These are phyloP conservation scores for Licmophora abbreviata DNA, from an alignment of 108 stramenopile species.

Conservation along the genomic window DNA sequence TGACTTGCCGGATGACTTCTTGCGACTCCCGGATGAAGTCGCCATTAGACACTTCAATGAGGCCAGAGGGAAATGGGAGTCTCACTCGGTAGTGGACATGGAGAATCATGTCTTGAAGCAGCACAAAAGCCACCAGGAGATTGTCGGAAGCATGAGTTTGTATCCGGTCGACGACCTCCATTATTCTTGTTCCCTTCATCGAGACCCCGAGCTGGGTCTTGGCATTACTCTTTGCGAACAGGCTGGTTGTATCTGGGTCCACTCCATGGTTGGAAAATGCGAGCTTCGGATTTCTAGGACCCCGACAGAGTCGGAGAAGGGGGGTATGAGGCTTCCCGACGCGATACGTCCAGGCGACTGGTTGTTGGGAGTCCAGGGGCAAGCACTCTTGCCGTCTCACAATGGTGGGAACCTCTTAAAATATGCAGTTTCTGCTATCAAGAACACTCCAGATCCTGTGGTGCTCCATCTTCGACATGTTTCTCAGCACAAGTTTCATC, in stretches of 20 bases:
- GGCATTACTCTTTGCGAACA: slow-evolving; percentile 60
- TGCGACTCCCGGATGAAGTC: slow-evolving; percentile 21
- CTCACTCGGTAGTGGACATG: slow-evolving; percentile 16
- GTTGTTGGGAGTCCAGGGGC: slow-evolving; percentile 72
- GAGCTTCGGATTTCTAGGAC: slow-evolving; percentile 12
- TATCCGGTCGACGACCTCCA: neutral
- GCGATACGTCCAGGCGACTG: slow-evolving; percentile 56
- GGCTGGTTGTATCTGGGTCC: slow-evolving; percentile 33
- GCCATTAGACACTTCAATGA: slow-evolving; percentile 19
- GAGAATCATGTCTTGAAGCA: slow-evolving; percentile 21
- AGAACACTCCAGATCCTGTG: slow-evolving; percentile 31
- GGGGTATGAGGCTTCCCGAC: slow-evolving; percentile 41
- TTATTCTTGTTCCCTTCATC: slow-evolving; percentile 23
- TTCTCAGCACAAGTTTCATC: slow-evolving; percentile 22
- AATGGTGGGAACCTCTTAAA: slow-evolving; percentile 7
- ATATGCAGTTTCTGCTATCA: slow-evolving; percentile 20
- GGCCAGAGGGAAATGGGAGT: slow-evolving; percentile 3
- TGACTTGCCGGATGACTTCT: slow-evolving; percentile 31
- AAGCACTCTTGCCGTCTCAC: slow-evolving; percentile 20
- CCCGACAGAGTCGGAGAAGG: slow-evolving; percentile 2
- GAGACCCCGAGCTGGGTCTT: slow-evolving; percentile 42
- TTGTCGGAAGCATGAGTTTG: neutral
- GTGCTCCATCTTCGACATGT: slow-evolving; percentile 36
- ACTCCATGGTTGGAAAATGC: slow-evolving; percentile 26
- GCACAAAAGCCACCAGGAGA: slow-evolving; percentile 8